phyloP scores from a whole-genome alignment of 495 filamentous ascomycete species.

The Parathielavia appendiculata region DNA sequence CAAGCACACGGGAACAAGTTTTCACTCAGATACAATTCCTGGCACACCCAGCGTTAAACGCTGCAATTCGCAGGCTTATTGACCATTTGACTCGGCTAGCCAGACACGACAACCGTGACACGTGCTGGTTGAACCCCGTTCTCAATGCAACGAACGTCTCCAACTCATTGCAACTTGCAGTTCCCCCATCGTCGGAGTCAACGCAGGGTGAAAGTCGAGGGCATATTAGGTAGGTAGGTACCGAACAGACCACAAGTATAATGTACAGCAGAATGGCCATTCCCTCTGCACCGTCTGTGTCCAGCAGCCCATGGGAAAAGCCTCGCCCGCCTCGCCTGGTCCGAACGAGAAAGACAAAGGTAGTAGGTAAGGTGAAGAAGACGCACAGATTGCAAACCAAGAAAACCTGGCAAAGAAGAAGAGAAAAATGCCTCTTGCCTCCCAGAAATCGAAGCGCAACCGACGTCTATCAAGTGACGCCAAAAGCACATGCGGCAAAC shows the following conservation, averaged over 20 bases:
- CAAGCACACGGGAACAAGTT: too few species aligned
- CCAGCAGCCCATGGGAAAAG: not conserved
- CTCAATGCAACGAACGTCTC: not conserved
- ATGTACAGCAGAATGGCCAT: conserved; percentile 8
- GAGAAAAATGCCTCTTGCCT: not conserved
- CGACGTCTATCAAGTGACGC: not conserved
- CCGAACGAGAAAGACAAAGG: not conserved
- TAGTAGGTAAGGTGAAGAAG: not conserved
- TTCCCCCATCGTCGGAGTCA: not conserved
- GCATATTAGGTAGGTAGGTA: conserved; percentile 9
- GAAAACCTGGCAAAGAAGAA: not conserved
- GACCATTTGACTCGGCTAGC: too few species aligned
- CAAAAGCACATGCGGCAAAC: not conserved
- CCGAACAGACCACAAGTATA: conserved; percentile 12
- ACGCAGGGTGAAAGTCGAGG: not conserved
- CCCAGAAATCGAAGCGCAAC: not conserved
- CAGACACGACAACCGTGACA: too few species aligned
- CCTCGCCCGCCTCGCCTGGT: not conserved
- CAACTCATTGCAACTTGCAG: not conserved
- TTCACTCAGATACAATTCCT: too few species aligned
- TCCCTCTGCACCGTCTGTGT: not conserved
- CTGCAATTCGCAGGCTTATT: too few species aligned
- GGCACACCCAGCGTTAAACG: too few species aligned
- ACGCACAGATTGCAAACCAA: not conserved
- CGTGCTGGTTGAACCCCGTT: too few species aligned